phyloP scores from a whole-genome alignment of 2,329 filamentous ascomycete genomes.

The Cladosporium sp. region DNA sequence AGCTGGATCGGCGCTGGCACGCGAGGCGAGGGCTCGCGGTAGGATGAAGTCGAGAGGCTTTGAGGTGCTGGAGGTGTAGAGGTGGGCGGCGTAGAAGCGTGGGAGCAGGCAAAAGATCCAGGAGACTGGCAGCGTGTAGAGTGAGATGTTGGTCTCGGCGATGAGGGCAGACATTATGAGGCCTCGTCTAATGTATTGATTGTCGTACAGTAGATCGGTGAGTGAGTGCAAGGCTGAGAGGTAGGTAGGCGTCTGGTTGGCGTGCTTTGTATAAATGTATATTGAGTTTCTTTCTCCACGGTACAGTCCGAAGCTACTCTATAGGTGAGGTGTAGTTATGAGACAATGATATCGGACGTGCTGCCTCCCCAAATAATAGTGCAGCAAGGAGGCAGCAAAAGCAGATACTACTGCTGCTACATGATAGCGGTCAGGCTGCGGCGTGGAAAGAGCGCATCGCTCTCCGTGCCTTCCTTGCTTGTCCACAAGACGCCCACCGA shows the following conservation, averaged over 20 bases:
- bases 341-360: too few species aligned
- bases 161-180: slow-evolving; percentile 2
- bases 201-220: too few species aligned
- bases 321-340: too few species aligned
- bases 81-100: slow-evolving; percentile 29
- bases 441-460: background rate
- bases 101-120: slow-evolving; percentile 34
- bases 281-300: too few species aligned
- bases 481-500: background rate
- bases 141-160: slow-evolving; percentile 21
- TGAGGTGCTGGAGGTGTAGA: slow-evolving; percentile 17
- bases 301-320: too few species aligned
- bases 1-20: slow-evolving; percentile 26
- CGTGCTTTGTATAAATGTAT: too few species aligned
- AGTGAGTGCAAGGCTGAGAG: too few species aligned
- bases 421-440: background rate
- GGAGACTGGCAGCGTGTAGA: slow-evolving; percentile 27
- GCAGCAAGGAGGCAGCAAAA: background rate
- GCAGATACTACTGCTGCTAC: background rate
- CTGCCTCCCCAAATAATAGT: too few species aligned
- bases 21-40: slow-evolving; percentile 28
- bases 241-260: too few species aligned
- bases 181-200: background rate
- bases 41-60: slow-evolving; percentile 25
- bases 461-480: background rate